phyloP scores from a whole-genome alignment of 768 basidiomycete species.

The Leccinellum rugosiceps region DNA sequence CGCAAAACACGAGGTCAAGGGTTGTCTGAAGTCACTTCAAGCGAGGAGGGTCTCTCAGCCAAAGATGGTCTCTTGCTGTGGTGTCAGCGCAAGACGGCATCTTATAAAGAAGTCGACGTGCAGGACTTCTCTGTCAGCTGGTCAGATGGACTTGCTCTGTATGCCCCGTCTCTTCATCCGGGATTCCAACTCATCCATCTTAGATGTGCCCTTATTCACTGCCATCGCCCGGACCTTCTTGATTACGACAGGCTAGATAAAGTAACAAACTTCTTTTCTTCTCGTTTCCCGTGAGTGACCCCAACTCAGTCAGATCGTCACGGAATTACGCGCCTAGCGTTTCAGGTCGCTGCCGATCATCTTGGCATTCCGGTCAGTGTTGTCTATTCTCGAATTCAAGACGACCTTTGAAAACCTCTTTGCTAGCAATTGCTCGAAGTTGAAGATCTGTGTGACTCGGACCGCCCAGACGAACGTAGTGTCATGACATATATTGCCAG shows the following conservation, averaged over 20 bases:
- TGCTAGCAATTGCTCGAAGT: conserved; percentile 91
- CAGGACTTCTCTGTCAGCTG: conserved; percentile 92
- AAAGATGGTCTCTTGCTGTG: conserved; percentile 96
- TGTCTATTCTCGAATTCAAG: background rate
- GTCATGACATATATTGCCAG: conserved; percentile 99
- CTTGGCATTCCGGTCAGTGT: conserved; percentile 82
- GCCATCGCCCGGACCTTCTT: conserved; percentile 92
- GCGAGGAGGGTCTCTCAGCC: conserved; percentile 97
- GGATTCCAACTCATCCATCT: conserved; percentile 5
- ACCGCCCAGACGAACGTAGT: conserved; percentile 90
- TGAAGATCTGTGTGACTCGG: conserved; percentile 85
- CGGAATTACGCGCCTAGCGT: conserved; percentile 84
- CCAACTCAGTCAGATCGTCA: conserved; percentile 62
- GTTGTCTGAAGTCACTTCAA: conserved; percentile 32
- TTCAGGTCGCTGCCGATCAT: conserved; percentile 82
- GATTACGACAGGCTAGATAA: conserved; percentile 88
- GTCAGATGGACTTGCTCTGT: conserved; percentile 95
- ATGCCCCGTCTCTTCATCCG: conserved; percentile 27
- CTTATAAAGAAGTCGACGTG: conserved; percentile 89
- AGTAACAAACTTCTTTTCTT: conserved; percentile 35
- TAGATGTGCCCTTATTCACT: conserved; percentile 96
- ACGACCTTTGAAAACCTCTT: background rate
- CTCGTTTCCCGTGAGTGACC: conserved; percentile 6
- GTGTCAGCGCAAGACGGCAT: conserved; percentile 95
- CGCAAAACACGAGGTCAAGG: background rate